Percentiles rank a stretch among this genome's conserved stretches.
Conservation (phyloP, 116 monocot species). For the Iris pallida region DNA sequence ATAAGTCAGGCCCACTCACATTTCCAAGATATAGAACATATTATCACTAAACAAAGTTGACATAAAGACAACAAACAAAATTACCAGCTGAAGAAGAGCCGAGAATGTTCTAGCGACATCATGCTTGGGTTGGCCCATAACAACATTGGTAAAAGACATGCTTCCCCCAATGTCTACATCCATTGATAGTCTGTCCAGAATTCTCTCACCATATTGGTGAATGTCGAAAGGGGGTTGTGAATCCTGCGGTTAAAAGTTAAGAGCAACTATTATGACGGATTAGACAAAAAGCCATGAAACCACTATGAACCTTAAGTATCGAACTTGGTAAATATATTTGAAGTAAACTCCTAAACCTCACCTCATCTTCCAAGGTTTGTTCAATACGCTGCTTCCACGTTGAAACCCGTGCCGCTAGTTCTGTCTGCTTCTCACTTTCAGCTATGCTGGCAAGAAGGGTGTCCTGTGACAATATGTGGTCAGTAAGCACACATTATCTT, state of each 20-base stretch:
- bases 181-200: slow-evolving; percentile 51
- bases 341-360: slow-evolving; percentile 13
- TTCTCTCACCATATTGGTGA: slow-evolving; percentile 60
- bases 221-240: slow-evolving; percentile 68
- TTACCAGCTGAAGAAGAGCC: slow-evolving; percentile 84
- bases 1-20: no score
- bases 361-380: slow-evolving; percentile 66
- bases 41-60: background rate
- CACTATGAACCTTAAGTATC: no score
- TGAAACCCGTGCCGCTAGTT: slow-evolving; percentile 72
- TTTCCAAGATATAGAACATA: no score
- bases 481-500: background rate
- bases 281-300: no score
- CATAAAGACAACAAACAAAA: background rate
- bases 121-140: slow-evolving; percentile 56
- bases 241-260: slow-evolving; percentile 35
- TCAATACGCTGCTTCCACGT: slow-evolving; percentile 90
- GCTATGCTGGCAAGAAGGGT: slow-evolving; percentile 81
- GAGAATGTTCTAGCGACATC: slow-evolving; percentile 85
- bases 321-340: no score
- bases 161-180: slow-evolving; percentile 30
- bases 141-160: slow-evolving; percentile 58
- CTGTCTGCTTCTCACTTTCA: slow-evolving; percentile 84
- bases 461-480: slow-evolving; percentile 39
- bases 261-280: no score